phyloP scores from a whole-genome alignment of 805 yeast species.

The Kodamaea laetipori region DNA sequence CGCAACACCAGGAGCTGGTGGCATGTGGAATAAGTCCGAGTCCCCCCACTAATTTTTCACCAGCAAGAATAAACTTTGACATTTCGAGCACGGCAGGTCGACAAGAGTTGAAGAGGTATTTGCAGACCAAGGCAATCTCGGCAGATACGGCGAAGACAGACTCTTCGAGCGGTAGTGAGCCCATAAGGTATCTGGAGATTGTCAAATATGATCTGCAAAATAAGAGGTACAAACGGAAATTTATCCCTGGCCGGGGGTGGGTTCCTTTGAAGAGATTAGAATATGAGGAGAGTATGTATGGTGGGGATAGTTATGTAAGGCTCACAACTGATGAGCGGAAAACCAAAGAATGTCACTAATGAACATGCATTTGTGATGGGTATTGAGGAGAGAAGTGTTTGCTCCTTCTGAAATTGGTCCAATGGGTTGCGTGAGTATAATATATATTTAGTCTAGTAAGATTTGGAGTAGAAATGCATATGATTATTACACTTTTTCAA shows the following conservation, averaged over 20 bases:
- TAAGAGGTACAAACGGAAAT: slow-evolving; percentile 44
- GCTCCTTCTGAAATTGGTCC: too few relatives aligned
- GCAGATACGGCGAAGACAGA: neutral
- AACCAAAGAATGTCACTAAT: too few relatives aligned
- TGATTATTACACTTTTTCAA: too few relatives aligned
- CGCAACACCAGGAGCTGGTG: neutral
- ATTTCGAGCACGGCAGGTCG: slow-evolving; percentile 7
- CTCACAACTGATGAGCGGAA: too few relatives aligned
- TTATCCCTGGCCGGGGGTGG: slow-evolving; percentile 56
- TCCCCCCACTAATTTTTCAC: slow-evolving; percentile 2
- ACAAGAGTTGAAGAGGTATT: slow-evolving; percentile 4
- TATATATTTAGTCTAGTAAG: too few relatives aligned
- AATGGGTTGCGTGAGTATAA: too few relatives aligned
- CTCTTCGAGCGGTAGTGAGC: neutral
- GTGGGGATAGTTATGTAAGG: slow-evolving; percentile 11
- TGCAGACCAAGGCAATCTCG: neutral
- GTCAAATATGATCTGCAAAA: slow-evolving; percentile 37
- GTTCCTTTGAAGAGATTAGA: slow-evolving; percentile 31
- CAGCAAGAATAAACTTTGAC: slow-evolving; percentile 4
- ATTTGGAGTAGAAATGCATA: too few relatives aligned
- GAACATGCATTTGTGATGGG: too few relatives aligned
- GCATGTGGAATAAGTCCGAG: neutral
- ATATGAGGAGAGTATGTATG: slow-evolving; percentile 20
- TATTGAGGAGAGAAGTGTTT: too few relatives aligned
- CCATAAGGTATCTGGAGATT: slow-evolving; percentile 20